Percentiles rank a stretch among this genome's conserved stretches.
Evolutionary conservation across 1,284 basidiomycete genomes (phyloP).

Genomic region (Austroboletus niveus): DNA sequence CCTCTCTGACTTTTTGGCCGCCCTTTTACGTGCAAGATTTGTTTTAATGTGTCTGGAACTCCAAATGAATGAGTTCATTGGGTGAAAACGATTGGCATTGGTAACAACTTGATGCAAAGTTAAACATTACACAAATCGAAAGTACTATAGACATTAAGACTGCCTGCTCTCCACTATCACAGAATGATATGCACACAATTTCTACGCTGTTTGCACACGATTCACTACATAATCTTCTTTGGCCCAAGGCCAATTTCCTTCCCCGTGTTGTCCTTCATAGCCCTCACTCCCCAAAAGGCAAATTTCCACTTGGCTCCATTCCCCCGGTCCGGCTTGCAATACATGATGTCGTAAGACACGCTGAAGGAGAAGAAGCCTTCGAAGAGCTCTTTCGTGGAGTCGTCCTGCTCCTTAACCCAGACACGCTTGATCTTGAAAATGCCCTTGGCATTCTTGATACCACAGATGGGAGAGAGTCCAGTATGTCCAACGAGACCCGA

Average conservation of each 20-base stretch:
- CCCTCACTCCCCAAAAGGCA: slow-evolving; percentile 41
- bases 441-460: slow-evolving; percentile 33
- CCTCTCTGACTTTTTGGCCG: too few species aligned
- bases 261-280: slow-evolving; percentile 33
- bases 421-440: slow-evolving; percentile 34
- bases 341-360: slow-evolving; percentile 34
- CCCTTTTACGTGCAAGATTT: too few species aligned
- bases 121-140: too few species aligned
- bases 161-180: too few species aligned
- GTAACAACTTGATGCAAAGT: too few species aligned
- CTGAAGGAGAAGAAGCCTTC: slow-evolving; percentile 38
- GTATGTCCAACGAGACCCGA: slow-evolving; percentile 31
- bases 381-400: slow-evolving; percentile 31
- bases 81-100: too few species aligned
- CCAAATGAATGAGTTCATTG: too few species aligned
- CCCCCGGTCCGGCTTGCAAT: slow-evolving; percentile 35
- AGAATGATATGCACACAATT: too few species aligned
- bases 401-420: slow-evolving; percentile 27
- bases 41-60: too few species aligned
- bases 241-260: slow-evolving; percentile 34
- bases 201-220: too few species aligned
- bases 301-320: slow-evolving; percentile 29
- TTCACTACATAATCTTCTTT: background rate
- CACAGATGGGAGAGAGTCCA: slow-evolving; percentile 28
- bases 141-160: too few species aligned